Evolutionary conservation across 2,329 filamentous ascomycete genomes (phyloP).

Genomic region (Diplodia corticola): DNA sequence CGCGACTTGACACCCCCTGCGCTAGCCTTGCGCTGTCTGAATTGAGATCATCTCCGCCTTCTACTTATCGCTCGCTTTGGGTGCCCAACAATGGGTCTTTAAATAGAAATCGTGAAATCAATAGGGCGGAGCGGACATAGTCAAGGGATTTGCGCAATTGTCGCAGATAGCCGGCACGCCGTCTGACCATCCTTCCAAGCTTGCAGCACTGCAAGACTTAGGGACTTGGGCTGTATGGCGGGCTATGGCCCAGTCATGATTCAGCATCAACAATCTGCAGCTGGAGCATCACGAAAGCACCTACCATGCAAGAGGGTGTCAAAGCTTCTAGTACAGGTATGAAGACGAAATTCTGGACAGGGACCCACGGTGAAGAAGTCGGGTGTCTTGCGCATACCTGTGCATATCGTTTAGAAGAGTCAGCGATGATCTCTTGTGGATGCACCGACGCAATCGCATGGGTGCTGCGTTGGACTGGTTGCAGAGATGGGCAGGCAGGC

Average conservation of each 20-base stretch:
- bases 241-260: neutral
- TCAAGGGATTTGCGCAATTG: neutral
- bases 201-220: neutral
- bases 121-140: neutral
- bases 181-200: neutral
- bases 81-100: neutral
- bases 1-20: neutral
- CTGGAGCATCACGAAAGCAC: neutral
- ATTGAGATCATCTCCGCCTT: too few relatives aligned
- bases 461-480: neutral
- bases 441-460: neutral
- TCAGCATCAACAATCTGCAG: neutral
- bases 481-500: neutral
- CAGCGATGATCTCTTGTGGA: neutral
- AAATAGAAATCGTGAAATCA: neutral
- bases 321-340: constrained; percentile 6
- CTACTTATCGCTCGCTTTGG: neutral
- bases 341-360: neutral
- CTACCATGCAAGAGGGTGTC: neutral
- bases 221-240: neutral
- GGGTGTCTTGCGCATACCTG: neutral
- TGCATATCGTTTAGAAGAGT: neutral
- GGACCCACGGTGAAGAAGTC: neutral
- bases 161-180: neutral
- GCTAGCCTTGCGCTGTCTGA: neutral